Base-by-base conservation (phyloP, 345 rosid species). In the Salix koriyanagi region DNA sequence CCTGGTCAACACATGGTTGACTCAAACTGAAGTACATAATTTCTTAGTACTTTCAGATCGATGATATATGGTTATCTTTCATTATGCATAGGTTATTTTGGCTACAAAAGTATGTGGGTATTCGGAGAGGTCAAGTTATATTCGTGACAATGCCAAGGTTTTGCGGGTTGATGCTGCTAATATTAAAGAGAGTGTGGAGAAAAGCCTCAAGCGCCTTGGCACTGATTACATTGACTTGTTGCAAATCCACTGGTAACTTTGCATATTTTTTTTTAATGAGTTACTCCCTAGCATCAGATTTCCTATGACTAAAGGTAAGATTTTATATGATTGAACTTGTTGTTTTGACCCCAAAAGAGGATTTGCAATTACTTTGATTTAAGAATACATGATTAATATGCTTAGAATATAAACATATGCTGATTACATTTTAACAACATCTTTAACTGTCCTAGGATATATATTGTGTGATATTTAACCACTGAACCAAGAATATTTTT, bases 21-120 rank as follows among this genome's bases (percentile, higher is more conserved):
- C 34, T 71, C 67, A 70, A 41, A 66, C 39, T n/a, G 11, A 61
- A 71, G 32, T 44, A 70, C 74, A 11, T 54, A 70, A 65, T 69
- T 56, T 56, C 72, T 65, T 52, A 58, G 56, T 64, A 39, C 67
- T 13, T 56, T 60, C 26, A 16, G 62, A 52, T 67, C 39, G 50
- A 56, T 1, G 37, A 5, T 76, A 18, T 68, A 32, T 79, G 69
- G 14, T 66, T 70, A 25, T 71, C 50, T 70, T 79, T 52, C 65
- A 65, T 72, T 67, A 61, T 84, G 76, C 64, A 46, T 81, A 95
- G 97, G 84, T 95, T 76, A 90, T 95, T 80, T 67, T 95, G 92
- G 97, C 99, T 70, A 91, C 99, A 74, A 95, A 95, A 88, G 90
- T 95, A 60, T 62, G 90, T 81, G 97, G 99, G 65, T 93, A 92